Evolutionary conservation across 306 rosid genomes (phyloP).

Genomic region (Gastrolobium villosum): DNA sequence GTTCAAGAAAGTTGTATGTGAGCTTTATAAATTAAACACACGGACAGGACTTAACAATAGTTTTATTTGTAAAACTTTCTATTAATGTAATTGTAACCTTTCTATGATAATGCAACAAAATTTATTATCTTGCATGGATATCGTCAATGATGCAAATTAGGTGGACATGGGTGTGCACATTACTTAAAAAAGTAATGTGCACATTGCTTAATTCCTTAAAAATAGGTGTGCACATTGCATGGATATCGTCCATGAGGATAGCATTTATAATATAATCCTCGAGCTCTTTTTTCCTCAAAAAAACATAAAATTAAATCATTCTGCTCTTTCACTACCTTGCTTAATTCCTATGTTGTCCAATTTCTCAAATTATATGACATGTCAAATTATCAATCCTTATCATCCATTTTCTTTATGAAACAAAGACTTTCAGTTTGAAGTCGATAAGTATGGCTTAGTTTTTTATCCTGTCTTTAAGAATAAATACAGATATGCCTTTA

Average conservation of each 20-base stretch:
- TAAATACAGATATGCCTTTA: conserved; percentile 35
- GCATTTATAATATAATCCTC: not conserved
- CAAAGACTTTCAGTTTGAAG: conserved; percentile 8
- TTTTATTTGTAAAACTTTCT: conserved; percentile 11
- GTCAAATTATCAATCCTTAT: conserved; percentile 11
- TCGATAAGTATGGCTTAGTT: conserved; percentile 26
- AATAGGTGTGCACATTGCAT: not conserved
- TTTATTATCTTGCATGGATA: conserved; percentile 4
- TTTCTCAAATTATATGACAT: conserved; percentile 22
- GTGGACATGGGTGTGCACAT: not conserved
- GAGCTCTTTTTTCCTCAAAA: not conserved
- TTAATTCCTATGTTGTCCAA: conserved; percentile 2
- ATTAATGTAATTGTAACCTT: conserved; percentile 21
- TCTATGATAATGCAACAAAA: not conserved
- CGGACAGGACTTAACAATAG: not conserved
- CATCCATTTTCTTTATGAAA: not conserved
- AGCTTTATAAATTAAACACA: not conserved
- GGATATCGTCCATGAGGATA: not conserved
- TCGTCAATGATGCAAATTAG: not conserved
- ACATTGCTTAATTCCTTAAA: no score
- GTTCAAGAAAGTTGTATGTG: conserved; percentile 9
- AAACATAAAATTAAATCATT: not conserved
- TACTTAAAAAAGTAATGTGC: not conserved
- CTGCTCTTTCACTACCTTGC: conserved; percentile 17
- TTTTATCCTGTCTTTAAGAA: conserved; percentile 23